Evolutionary conservation across 768 basidiomycete genomes (phyloP), one percentile per base, ranked within the genome.

Genomic region (Lactarius quietus): DNA sequence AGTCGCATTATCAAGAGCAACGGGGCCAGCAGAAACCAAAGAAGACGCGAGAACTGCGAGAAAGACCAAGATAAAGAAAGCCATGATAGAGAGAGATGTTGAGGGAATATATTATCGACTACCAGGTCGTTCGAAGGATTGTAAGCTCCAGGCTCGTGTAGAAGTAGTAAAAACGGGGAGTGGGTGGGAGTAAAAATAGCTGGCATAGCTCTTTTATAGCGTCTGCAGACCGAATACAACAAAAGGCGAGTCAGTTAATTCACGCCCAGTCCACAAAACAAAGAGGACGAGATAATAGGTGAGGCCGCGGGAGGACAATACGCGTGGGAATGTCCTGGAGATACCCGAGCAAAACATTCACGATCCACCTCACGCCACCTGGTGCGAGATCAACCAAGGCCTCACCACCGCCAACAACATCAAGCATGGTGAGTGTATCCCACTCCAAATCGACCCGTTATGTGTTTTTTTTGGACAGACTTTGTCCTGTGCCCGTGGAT

Each of bases 1-100:
- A n/a, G 78, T 78, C 29, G 73, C 66, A 59, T 78, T 72, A 70
- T 82, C 79, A 33, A 80, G 70, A 6, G 76, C 60, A 28, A 77
- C 73, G 2, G 81, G 78, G 23, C 69, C 70, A 31, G 72, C 68
- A 14, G 75, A 77, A 41, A 73, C 72, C 41, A 63, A 64, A 68
- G 73, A 73, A n/a, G 76, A 70, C 0, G 73, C 36, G 28, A 69
- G 43, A 31, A 64, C 33, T 33, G 61, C 57, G 35, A 68, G 60
- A 55, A 75, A 54, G 59, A 73, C 63, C 59, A 77, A 63, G 57
- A 65, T 51, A 31, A 61, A 59, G 23, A 66, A 52, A n/a, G 66
- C 29, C 62, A 63, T 63, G 36, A 29, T n/a, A 48, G 39, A 39
- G 31, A 38, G 33, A 28, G 39, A 29, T 29, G 29, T 31, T 35